A percentile compares a stretch with the other conserved stretches of the same genome.
Conservation (phyloP, 2,329 filamentous ascomycete genomes). For the Orbilia oligospora region DNA sequence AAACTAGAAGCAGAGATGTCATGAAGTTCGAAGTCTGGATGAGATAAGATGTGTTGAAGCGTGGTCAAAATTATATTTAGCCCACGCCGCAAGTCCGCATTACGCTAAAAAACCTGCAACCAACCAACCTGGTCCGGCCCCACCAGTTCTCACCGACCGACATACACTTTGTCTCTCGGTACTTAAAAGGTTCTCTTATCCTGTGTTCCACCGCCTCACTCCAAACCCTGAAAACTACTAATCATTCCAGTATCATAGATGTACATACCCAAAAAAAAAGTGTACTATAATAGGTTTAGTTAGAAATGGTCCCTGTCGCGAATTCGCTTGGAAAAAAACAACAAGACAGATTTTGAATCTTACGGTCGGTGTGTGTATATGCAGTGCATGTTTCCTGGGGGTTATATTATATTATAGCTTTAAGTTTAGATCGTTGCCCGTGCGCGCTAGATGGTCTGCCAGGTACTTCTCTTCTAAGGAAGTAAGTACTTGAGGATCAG, state of each 20-base stretch:
- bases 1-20: neutral
- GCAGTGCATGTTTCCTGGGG: neutral
- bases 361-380: neutral
- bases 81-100: constrained; percentile 12
- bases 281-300: no score
- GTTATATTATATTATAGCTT: neutral
- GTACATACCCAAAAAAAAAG: neutral
- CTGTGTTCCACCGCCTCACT: constrained; percentile 13
- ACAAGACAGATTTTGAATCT: constrained; percentile 10
- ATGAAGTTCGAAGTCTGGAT: no score
- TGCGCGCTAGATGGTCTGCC: neutral
- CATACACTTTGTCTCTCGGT: neutral
- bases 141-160: constrained; percentile 12
- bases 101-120: neutral
- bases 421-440: neutral
- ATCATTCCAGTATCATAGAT: neutral
- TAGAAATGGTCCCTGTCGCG: no score
- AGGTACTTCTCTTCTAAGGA: neutral
- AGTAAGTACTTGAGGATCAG: neutral
- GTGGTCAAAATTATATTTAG: constrained; percentile 30
- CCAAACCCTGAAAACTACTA: constrained; percentile 19
- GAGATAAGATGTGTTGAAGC: constrained; percentile 8
- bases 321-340: no score
- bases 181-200: neutral
- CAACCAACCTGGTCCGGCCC: neutral